Percentiles rank a stretch among this genome's conserved stretches.
These are phyloP conservation scores for Kwoniella europaea DNA, from an alignment of 768 basidiomycete genomes.

Conservation along the genomic window DNA sequence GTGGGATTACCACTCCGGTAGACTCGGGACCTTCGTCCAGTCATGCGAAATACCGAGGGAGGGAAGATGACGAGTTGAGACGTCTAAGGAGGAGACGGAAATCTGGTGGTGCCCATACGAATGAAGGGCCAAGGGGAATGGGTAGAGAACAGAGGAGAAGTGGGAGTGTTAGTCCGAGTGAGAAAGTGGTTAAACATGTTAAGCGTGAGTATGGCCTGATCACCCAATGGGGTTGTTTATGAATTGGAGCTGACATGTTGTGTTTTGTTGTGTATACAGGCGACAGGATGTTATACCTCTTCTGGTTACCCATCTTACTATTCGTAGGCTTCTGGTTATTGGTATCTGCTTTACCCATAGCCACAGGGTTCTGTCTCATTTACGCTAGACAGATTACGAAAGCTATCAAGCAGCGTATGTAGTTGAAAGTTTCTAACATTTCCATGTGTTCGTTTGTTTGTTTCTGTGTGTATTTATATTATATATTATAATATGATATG, in stretches of 20 bases:
- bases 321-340: slow-evolving; percentile 53
- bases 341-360: slow-evolving; percentile 49
- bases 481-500: neutral
- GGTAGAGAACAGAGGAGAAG: slow-evolving; percentile 16
- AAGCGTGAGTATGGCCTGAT: slow-evolving; percentile 32
- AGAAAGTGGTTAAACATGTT: slow-evolving; percentile 34
- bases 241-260: slow-evolving; percentile 1
- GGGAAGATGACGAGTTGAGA: slow-evolving; percentile 10
- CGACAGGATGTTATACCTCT: slow-evolving; percentile 59
- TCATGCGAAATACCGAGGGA: neutral
- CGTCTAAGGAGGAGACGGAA: slow-evolving; percentile 20
- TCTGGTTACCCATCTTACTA: slow-evolving; percentile 59
- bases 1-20: slow-evolving; percentile 28
- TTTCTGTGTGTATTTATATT: too few relatives aligned
- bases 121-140: slow-evolving; percentile 1
- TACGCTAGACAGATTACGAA: slow-evolving; percentile 45
- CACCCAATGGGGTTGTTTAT: neutral
- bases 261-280: slow-evolving; percentile 17
- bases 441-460: too few relatives aligned
- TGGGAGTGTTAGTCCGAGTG: slow-evolving; percentile 20
- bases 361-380: slow-evolving; percentile 45
- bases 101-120: slow-evolving; percentile 15
- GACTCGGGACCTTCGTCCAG: slow-evolving; percentile 4
- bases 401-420: slow-evolving; percentile 44
- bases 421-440: neutral